Evolutionary conservation across 176 grass and related monocot genomes (phyloP), one percentile per base, ranked within the genome.

Genomic region (Hsuehochloa calcarea): DNA sequence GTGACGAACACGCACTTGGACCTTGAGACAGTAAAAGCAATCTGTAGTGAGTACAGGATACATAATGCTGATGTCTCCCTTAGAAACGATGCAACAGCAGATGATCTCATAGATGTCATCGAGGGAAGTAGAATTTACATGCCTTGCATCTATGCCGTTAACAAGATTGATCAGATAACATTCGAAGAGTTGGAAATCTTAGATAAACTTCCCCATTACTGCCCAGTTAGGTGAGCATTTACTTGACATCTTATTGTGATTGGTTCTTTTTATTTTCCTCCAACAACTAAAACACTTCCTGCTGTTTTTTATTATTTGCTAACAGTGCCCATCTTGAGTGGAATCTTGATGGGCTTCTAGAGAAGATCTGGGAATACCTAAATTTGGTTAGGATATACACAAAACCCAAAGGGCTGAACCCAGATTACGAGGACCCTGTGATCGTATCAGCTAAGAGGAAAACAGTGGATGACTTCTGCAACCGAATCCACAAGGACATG

Each of bases 151-250:
- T 99, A 99, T 72, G 96, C 84, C 47, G 90, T 99, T 27, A 99
- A 96, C 85, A 99, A 96, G 87, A 94, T 96, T 72, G 96, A 99
- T 75, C 93, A 96, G 87, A 99, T 99, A 61, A 99, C 96, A 46
- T 83, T 99, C 1, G 96, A 99, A 81, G 96, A 99, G 88, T 84
- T 99, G 78, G 91, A 99, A 82, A 99, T 99, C 70, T 83, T 99
- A 17, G 96, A 99, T 79, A 99, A 96, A 16, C 96, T 99, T 74
- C 96, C 96, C 56, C 96, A 99, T 82, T 99, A 99, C 88, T 99
- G 96, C 74, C 96, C 96, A 8, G 70, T 99, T 67, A 99, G 96
- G 96, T 92, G 72, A 85, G 41, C 8, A 22, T 77, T 20, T 75
- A 44, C 59, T 87, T 88, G 50, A 9, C 45, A 72, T 89, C 27